Base-by-base conservation (phyloP, 345 rosid genomes). In the Heritiera fomes region DNA sequence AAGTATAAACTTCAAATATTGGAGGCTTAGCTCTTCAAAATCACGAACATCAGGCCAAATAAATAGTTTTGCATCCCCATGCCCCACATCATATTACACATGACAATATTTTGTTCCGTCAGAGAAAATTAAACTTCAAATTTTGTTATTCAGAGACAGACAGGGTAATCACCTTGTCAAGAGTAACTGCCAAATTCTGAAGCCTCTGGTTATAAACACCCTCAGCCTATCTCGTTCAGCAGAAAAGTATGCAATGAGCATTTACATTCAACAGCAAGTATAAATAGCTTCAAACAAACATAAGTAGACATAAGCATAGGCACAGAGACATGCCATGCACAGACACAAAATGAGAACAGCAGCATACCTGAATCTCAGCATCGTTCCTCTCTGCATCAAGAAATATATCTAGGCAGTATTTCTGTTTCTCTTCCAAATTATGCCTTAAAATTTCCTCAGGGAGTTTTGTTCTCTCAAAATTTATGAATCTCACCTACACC, bases 191-290 rank as follows among this genome's bases (percentile, higher is more conserved):
- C 90, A 97, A 83, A 88, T 97, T 97, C 85, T 97, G 99, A 83
- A 97, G 98, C 88, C 99, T 91, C 92, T 97, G 99, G 84, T 97
- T 97, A 86, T 92, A 94, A 76, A 97, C 99, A 77, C 99, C 99
- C 88, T 97, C 99, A 71, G 99, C 99, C 99, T 96, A 89, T 70
- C 30, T 34, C 81, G 64, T 63, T 46, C 58, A 82, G 70, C 61
- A 62, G 53, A 75, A 59, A 68, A 85, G 75, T 1, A 50, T 15
- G 66, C 66, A 20, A 73, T 84, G 86, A 87, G 80, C 32, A 75
- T 38, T 43, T 69, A 76, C 5, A 63, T n/a, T 30, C 59, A 80
- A 84, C 75, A 23, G 23, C 62, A 62, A 84, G 64, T 49, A 64
- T 60, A 30, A 50, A 41, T 13, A n/a, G 28, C 64, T 49, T 72